Evolutionary conservation across 768 basidiomycete genomes (phyloP).

Genomic region (Mycena sanguinolenta): DNA sequence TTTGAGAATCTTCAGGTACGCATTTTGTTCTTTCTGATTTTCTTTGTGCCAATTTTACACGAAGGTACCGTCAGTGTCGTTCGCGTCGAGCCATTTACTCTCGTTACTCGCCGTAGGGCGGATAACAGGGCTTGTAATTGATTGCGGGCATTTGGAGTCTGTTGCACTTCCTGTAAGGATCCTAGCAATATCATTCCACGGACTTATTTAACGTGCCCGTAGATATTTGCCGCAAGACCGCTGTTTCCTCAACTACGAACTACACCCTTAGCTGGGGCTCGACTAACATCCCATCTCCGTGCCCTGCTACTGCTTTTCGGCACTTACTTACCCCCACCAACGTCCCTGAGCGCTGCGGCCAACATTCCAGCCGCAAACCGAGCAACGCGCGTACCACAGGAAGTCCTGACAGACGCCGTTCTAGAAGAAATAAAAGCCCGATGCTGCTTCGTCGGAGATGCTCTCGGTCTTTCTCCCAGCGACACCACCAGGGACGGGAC

Average conservation of each 20-base stretch:
- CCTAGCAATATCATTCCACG: not conserved
- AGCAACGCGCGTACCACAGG: constrained; percentile 78
- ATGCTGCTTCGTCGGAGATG: constrained; percentile 86
- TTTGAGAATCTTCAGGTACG: constrained; percentile 91
- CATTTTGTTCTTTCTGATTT: not conserved
- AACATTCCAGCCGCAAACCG: constrained; percentile 75
- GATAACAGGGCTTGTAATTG: constrained; percentile 93
- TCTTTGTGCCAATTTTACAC: not conserved
- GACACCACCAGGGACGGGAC: constrained; percentile 51
- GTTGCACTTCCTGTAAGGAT: constrained; percentile 84
- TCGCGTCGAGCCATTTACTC: constrained; percentile 89
- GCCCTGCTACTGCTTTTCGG: constrained; percentile 87
- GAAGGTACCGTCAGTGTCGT: constrained; percentile 94
- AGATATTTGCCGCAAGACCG: constrained; percentile 94
- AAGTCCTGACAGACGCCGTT: constrained; percentile 83
- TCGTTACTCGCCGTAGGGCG: constrained; percentile 88
- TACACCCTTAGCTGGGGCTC: constrained; percentile 89
- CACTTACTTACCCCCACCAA: constrained; percentile 86
- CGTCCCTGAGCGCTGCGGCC: constrained; percentile 73
- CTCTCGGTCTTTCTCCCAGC: constrained; percentile 56
- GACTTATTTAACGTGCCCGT: constrained; percentile 12
- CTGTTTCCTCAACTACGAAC: constrained; percentile 86
- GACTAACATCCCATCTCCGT: constrained; percentile 84
- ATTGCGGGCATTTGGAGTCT: constrained; percentile 93
- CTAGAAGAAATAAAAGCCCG: constrained; percentile 93